Percentiles rank a stretch among this genome's conserved stretches.
These are phyloP conservation scores for Dimargaris xerosporica DNA, from an alignment of 192 early-diverging fungal species.

Conservation along the genomic window DNA sequence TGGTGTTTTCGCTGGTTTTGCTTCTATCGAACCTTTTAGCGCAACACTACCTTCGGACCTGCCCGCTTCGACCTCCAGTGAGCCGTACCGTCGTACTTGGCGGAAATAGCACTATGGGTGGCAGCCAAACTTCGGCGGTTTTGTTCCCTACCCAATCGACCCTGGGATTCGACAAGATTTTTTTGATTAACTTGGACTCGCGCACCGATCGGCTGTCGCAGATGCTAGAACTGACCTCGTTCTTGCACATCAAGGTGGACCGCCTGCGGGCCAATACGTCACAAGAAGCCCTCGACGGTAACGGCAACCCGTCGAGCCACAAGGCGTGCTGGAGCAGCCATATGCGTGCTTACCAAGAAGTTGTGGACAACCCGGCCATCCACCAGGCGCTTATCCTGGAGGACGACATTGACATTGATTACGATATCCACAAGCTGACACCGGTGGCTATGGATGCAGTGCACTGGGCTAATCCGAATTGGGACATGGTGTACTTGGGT, in stretches of 20 bases:
- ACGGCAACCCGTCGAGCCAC: background rate
- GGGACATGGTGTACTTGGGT: slow-evolving; percentile 31
- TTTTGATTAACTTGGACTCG: slow-evolving; percentile 14
- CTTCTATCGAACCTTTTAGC: no score
- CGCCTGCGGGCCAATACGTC: slow-evolving; percentile 8
- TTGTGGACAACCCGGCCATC: background rate
- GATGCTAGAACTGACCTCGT: slow-evolving; percentile 1
- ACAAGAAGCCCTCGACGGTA: background rate
- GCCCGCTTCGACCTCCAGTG: no score
- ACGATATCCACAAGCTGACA: slow-evolving; percentile 1
- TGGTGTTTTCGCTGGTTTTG: no score
- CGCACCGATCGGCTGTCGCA: slow-evolving; percentile 12
- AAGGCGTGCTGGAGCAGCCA: slow-evolving; percentile 13
- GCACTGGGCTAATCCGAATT: slow-evolving; percentile 13
- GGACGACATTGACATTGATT: slow-evolving; percentile 14
- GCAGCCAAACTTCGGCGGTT: no score
- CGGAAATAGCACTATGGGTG: no score
- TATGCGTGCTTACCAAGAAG: background rate
- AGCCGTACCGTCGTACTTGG: no score
- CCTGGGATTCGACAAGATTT: slow-evolving; percentile 13
- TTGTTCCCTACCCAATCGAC: no score
- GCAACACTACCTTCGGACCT: no score
- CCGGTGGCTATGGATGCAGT: background rate
- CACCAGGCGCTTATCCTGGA: slow-evolving; percentile 11
- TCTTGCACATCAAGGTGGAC: slow-evolving; percentile 1